Evolutionary conservation across 441 rosid species (phyloP), one percentile per base, ranked within the genome.

Genomic region (Eutrema salsugineum): DNA sequence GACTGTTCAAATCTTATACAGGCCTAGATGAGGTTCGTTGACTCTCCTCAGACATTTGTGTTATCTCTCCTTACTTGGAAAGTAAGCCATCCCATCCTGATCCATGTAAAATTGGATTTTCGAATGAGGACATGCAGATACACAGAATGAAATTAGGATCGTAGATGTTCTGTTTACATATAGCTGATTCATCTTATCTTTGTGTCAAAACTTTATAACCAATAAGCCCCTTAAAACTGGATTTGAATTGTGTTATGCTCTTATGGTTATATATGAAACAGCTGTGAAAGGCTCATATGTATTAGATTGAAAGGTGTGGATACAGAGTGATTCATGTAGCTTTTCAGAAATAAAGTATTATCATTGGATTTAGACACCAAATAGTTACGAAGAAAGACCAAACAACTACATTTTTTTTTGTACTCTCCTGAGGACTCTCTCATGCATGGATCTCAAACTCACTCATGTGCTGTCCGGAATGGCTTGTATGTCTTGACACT

Each of bases 401-500:
- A 20, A 63, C 49, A 22, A 32, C 39, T 32, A 50, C 49, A 50
- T 40, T 15, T 16, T 4, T 24, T 14, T 39, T 57, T 14, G 0
- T 46, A 56, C 57, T 35, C 65, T 57, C 17, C 0, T n/a, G 5
- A 48, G 36, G 9, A 35, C 17, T 36, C 39, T 22, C 59, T 40
- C 58, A 36, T 65, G 44, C 58, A 36, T 65, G 44, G 56, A 16
- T 63, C 32, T 44, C 53, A 65, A 57, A 44, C 56, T 75, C 56
- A 75, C 44, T 62, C 64, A 63, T 76, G 75, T 11, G 12, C 30
- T 28, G 79, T 70, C 62, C 83, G 53, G 75, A 93, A 91, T 4
- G 97, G 97, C 83, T 88, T 83, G 75, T 88, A 93, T n/a, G 80
- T 68, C 82, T 78, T 83, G 72, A 93, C 85, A 71, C 88, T 81